Percentiles rank a stretch among this genome's conserved stretches.
phyloP scores from a whole-genome alignment of 345 rosid species.

The Geranium brycei region DNA sequence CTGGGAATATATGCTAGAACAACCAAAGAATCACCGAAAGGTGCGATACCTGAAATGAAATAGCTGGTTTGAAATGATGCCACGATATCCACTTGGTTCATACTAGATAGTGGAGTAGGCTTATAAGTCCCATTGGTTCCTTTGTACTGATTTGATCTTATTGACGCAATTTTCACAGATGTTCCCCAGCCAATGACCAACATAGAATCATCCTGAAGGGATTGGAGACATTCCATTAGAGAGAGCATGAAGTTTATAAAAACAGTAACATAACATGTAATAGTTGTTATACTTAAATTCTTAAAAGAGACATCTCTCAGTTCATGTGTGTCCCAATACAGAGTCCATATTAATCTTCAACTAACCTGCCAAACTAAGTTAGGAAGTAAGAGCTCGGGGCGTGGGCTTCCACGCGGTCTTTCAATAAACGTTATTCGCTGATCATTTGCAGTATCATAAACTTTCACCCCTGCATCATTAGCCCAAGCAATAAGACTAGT shows the following conservation, averaged over 20 bases:
- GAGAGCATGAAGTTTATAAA: background rate
- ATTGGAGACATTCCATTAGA: background rate
- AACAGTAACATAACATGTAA: no score
- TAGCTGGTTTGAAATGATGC: slow-evolving; percentile 98
- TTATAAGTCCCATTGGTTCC: slow-evolving; percentile 57
- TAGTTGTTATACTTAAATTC: background rate
- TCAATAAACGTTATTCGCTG: slow-evolving; percentile 92
- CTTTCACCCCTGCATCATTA: slow-evolving; percentile 91
- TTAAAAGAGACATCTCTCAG: background rate
- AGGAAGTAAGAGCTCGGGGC: slow-evolving; percentile 79
- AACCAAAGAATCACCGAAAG: slow-evolving; percentile 96
- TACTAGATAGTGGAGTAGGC: slow-evolving; percentile 39
- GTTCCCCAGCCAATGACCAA: slow-evolving; percentile 99
- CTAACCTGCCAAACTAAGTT: slow-evolving; percentile 98
- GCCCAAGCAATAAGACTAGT: slow-evolving; percentile 97
- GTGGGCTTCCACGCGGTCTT: slow-evolving; percentile 85
- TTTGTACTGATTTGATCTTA: slow-evolving; percentile 44
- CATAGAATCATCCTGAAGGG: slow-evolving; percentile 59
- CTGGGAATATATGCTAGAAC: slow-evolving; percentile 83
- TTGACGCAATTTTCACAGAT: slow-evolving; percentile 75
- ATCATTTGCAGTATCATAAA: slow-evolving; percentile 84
- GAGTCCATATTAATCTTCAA: slow-evolving; percentile 1
- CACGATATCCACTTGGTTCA: slow-evolving; percentile 87
- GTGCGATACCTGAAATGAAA: slow-evolving; percentile 97
- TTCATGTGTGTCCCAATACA: background rate